Evolutionary conservation across 495 filamentous ascomycete species (phyloP).

Genomic region (Lasiosphaeris hirsuta): DNA sequence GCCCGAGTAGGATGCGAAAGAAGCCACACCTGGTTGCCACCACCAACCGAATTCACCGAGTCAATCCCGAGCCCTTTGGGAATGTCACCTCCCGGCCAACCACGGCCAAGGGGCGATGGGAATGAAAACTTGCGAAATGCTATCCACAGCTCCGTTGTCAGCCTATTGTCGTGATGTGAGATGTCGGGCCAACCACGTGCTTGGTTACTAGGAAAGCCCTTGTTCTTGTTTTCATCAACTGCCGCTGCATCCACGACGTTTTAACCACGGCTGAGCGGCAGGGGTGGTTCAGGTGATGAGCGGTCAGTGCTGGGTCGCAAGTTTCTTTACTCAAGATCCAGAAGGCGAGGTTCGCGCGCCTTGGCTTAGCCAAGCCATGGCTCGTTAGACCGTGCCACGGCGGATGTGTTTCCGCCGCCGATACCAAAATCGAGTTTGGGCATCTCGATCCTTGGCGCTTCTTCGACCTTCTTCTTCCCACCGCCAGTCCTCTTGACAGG

Average conservation of each 20-base stretch:
- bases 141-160: neutral
- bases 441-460: conserved; percentile 55
- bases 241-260: too few species aligned
- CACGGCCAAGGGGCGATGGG: neutral
- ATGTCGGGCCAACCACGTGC: too few species aligned
- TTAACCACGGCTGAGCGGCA: too few species aligned
- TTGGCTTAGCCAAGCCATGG: conserved; percentile 33
- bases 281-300: too few species aligned
- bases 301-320: too few species aligned
- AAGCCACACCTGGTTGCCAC: conserved; percentile 2
- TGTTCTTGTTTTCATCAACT: too few species aligned
- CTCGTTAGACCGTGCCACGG: conserved; percentile 25
- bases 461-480: conserved; percentile 36
- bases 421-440: conserved; percentile 48
- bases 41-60: neutral
- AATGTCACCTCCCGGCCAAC: neutral
- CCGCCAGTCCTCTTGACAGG: conserved; percentile 43
- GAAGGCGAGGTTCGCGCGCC: too few species aligned
- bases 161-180: too few species aligned
- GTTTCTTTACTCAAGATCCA: too few species aligned
- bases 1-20: neutral
- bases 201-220: too few species aligned
- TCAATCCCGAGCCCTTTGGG: conserved; percentile 1
- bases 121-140: neutral
- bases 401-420: conserved; percentile 14